phyloP scores from a whole-genome alignment of 306 rosid genomes.

The Citrullus amarus region DNA sequence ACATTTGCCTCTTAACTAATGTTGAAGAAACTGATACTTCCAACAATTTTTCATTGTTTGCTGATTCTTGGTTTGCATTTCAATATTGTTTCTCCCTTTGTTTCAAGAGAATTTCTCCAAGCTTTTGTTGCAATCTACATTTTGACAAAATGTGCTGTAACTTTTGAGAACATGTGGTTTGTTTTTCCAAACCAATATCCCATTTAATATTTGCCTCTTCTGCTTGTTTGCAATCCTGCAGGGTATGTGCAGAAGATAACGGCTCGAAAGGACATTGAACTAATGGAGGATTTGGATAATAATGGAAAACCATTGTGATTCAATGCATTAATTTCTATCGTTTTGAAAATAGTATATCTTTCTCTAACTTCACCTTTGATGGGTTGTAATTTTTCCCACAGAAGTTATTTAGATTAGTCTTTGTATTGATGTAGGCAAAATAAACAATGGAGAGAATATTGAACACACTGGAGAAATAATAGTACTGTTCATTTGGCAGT shows the following conservation, averaged over 20 bases:
- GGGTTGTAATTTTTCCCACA: background rate
- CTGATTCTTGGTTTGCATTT: background rate
- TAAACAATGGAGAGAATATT: background rate
- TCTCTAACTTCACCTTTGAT: background rate
- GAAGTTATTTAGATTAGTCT: background rate
- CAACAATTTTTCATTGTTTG: background rate
- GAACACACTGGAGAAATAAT: background rate
- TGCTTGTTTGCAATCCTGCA: slow-evolving; percentile 25
- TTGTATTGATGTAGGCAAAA: background rate
- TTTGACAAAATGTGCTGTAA: background rate
- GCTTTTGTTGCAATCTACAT: background rate
- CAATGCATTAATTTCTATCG: background rate
- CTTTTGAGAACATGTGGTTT: background rate
- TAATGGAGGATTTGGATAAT: slow-evolving; percentile 83
- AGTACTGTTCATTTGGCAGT: background rate
- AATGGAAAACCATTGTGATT: slow-evolving; percentile 44
- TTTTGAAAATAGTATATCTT: background rate
- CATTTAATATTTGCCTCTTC: background rate
- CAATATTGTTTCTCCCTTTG: no score
- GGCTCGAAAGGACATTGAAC: slow-evolving; percentile 68
- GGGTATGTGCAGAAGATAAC: slow-evolving; percentile 98
- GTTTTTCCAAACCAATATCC: background rate
- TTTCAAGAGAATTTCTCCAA: background rate
- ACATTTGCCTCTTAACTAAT: background rate
- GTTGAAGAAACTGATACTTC: background rate